Evolutionary conservation across 2,329 filamentous ascomycete genomes (phyloP), one percentile per base, ranked within the genome.

Genomic region (Talaromyces sp.): DNA sequence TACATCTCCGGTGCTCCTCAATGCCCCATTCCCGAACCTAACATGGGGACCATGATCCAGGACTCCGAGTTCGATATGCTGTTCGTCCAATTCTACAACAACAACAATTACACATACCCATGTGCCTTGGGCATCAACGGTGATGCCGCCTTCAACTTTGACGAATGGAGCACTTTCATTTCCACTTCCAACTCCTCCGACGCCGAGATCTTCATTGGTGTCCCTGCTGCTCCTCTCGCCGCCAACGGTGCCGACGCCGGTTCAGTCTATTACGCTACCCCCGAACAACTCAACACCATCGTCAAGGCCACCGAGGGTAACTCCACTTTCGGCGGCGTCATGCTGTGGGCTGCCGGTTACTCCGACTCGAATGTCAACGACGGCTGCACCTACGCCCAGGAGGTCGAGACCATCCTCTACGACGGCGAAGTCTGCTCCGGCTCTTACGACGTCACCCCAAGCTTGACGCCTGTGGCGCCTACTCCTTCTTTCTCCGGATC

Each of bases 11-110:
- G 73, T 21, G 81, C 83, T 3, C 83, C 83, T 16, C 82, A 84
- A 67, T 84, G 83, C 65, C 55, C 73, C 7, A 69, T 80, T 21
- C 81, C 82, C 1, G 83, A 85, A 67, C 66, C 67, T 23, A 78
- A 81, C 58, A 75, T 84, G 25, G 70, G 71, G 14, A 59, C 75
- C 35, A 80, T 80, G 3, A 82, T 85, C 60, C 48, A 64, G 16
- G 72, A 74, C 28, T 73, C 80, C 5, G 64, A 64, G 11, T 83
- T 84, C 67, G 83, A 85, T 68, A 83, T 82, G 67, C 67, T 85
- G 64, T 84, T 81, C 72, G 75, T 83, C 31, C 83, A 84, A 65
- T 84, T 83, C 71, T 85, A 84, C 73, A 84, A 84, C 73, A 84
- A 80, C 0, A 55, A 67, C 2, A 85, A 83, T 73, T 48, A 60